phyloP scores from a whole-genome alignment of 768 basidiomycete species.

The Auriscalpium vulgare region DNA sequence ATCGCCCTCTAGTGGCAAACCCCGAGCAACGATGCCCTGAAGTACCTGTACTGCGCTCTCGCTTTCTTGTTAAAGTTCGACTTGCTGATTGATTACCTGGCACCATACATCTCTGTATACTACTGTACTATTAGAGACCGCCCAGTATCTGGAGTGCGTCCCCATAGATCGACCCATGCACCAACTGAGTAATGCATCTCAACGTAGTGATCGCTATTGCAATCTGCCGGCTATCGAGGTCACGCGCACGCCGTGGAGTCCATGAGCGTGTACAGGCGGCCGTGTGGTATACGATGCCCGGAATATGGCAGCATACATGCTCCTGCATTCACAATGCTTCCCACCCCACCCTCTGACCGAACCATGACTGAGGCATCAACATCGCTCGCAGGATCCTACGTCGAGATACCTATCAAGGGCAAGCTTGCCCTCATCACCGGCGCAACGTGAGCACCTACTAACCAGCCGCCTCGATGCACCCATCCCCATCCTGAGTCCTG shows the following conservation, averaged over 20 bases:
- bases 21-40: background rate
- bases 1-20: background rate
- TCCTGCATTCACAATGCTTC: background rate
- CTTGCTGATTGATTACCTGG: no score
- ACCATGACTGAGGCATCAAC: constrained; percentile 1
- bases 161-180: no score
- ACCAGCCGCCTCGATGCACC: background rate
- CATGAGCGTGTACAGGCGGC: no score
- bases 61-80: no score
- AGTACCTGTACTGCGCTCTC: background rate
- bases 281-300: no score
- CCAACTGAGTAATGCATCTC: no score
- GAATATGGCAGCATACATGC: no score
- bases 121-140: background rate
- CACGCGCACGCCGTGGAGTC: no score
- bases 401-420: constrained; percentile 9
- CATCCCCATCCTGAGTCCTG: background rate
- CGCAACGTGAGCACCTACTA: constrained; percentile 13
- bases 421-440: constrained; percentile 21
- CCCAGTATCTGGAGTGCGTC: no score
- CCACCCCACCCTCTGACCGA: background rate
- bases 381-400: constrained; percentile 9
- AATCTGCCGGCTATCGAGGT: no score
- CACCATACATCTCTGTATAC: background rate
- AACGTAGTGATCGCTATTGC: no score